phyloP scores from a whole-genome alignment of 257 asterid species.

The Thymus mandschuricus region DNA sequence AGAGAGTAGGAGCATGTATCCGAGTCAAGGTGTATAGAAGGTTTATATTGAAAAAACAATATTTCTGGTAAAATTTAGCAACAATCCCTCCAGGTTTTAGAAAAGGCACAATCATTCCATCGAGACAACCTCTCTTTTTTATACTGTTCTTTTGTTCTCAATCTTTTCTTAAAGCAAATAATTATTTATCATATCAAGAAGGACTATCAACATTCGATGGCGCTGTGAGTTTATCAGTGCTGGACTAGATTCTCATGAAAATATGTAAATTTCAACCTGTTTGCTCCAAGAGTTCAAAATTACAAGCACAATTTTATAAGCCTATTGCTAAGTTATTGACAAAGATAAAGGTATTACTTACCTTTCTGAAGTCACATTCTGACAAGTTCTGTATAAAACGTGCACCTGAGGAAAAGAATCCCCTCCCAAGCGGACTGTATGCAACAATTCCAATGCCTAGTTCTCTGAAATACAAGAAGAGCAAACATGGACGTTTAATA shows the following conservation, averaged over 20 bases:
- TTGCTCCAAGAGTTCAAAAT: no score
- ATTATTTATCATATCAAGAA: not conserved
- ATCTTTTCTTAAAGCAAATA: not conserved
- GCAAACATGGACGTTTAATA: not conserved
- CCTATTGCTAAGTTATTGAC: not conserved
- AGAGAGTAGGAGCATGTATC: not conserved
- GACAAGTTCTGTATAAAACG: slow-evolving; percentile 38
- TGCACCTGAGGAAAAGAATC: slow-evolving; percentile 50
- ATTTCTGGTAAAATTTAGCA: no score
- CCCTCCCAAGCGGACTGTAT: slow-evolving; percentile 61
- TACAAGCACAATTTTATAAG: no score
- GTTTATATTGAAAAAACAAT: no score
- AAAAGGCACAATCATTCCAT: no score
- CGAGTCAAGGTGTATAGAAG: no score
- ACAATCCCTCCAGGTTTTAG: no score
- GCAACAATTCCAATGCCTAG: slow-evolving; percentile 61
- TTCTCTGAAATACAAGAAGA: slow-evolving; percentile 43
- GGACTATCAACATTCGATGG: no score
- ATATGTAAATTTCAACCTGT: no score
- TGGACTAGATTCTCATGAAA: no score
- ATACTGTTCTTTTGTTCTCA: not conserved
- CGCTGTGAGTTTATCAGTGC: no score
- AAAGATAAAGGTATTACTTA: slow-evolving; percentile 19
- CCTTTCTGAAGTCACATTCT: slow-evolving; percentile 51
- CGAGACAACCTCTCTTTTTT: not conserved